Percentiles rank a stretch among this genome's conserved stretches.
phyloP scores from a whole-genome alignment of 164 flowering plant genomes.

The Piper betle region DNA sequence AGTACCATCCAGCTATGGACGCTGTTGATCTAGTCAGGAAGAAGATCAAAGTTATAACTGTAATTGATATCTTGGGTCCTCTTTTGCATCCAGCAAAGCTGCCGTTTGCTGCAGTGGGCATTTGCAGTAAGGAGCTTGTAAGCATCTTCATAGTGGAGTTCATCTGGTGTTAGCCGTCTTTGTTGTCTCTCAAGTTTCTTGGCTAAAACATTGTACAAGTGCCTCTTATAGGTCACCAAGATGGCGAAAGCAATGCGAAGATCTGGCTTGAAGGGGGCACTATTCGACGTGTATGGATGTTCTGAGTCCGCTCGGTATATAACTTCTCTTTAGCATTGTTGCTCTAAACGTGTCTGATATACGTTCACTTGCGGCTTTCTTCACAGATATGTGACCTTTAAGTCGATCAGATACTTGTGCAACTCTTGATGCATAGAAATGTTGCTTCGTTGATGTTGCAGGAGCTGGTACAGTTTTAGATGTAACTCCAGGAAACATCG shows the following conservation, averaged over 20 bases:
- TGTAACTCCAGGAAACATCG: constrained; percentile 61
- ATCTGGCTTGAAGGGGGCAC: constrained; percentile 82
- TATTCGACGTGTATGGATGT: constrained; percentile 89
- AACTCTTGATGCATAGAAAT: not conserved
- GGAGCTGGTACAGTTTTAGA: constrained; percentile 78
- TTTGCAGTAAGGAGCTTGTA: constrained; percentile 59
- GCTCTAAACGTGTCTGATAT: not conserved
- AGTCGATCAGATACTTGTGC: not conserved
- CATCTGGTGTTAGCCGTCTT: not conserved
- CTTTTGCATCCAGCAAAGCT: constrained; percentile 84
- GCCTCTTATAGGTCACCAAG: constrained; percentile 44
- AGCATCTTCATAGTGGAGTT: constrained; percentile 7
- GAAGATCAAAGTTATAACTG: constrained; percentile 79
- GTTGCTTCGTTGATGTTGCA: constrained; percentile 12
- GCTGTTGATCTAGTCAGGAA: constrained; percentile 79
- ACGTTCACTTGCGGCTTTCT: no score
- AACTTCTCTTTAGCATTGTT: not conserved
- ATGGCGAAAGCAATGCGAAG: constrained; percentile 87
- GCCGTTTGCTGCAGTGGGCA: constrained; percentile 88
- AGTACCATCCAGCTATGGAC: constrained; percentile 92
- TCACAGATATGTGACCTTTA: not conserved
- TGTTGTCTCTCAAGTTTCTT: no score
- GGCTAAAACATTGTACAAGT: no score
- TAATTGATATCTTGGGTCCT: constrained; percentile 86
- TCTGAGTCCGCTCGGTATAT: constrained; percentile 77